Conservation (phyloP, 2,329 filamentous ascomycete genomes). For the Fusarium denticulatum region DNA sequence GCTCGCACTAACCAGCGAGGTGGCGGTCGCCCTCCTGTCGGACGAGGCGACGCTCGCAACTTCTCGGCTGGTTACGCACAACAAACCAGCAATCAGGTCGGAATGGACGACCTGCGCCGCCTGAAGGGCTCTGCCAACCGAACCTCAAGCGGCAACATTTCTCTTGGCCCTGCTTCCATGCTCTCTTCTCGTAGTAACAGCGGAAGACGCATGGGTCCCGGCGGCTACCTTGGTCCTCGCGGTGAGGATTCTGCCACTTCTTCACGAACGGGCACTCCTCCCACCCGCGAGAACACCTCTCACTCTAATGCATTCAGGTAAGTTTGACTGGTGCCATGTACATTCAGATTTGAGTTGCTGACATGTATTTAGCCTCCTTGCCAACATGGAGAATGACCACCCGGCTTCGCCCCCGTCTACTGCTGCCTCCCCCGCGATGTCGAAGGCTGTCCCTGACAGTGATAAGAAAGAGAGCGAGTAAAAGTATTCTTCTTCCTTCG, state of each 20-base stretch:
- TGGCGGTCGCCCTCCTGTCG: conserved; percentile 74
- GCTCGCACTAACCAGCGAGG: conserved; percentile 72
- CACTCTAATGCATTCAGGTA: conserved; percentile 96
- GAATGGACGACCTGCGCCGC: conserved; percentile 89
- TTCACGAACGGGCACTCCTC: conserved; percentile 89
- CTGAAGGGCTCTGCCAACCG: conserved; percentile 73
- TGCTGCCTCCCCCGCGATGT: conserved; percentile 71
- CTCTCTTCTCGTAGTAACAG: conserved; percentile 92
- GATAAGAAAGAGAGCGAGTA: conserved; percentile 64
- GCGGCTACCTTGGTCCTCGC: conserved; percentile 75
- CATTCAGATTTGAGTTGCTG: neutral
- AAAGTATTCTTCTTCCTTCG: conserved; percentile 46
- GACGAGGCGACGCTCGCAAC: conserved; percentile 87
- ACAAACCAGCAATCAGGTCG: conserved; percentile 84
- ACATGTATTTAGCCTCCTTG: conserved; percentile 59
- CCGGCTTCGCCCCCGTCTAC: conserved; percentile 76
- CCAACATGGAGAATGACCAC: conserved; percentile 70
- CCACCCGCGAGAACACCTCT: conserved; percentile 67
- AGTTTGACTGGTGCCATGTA: conserved; percentile 46
- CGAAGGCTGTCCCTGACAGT: conserved; percentile 68
- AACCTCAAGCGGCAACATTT: conserved; percentile 69
- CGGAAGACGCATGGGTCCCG: conserved; percentile 81
- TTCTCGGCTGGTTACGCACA: conserved; percentile 78
- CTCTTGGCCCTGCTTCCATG: conserved; percentile 85
- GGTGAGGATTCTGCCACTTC: conserved; percentile 88